Base-by-base conservation (phyloP, 2,329 filamentous ascomycete genomes). In the Colletotrichum melonis region DNA sequence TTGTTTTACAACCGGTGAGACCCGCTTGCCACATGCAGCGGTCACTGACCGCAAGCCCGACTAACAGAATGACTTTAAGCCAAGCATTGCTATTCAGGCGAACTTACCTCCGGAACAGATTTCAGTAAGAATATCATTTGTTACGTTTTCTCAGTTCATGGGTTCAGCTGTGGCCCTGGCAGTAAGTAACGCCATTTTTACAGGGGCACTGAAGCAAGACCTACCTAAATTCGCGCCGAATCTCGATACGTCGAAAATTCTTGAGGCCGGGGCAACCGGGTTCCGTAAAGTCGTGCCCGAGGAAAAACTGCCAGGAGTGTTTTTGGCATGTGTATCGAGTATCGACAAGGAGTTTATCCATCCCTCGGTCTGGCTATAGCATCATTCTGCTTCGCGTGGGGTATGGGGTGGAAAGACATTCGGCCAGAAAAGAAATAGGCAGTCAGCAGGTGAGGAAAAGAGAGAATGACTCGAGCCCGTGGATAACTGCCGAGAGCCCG, bases 351-450 rank as follows among this genome's bases (percentile, higher is more conserved):
- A 78, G 0, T 82, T 82, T 78, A 78, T 55, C 73, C 78, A 24
- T 79, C 81, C 12, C 77, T 81, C 1, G 83, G 79, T 0, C 68
- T 81, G 16, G 77, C 79, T 4, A 77, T 76, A 32, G 76, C 66
- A 6, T 76, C 78, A 67, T 82, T 87, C 24, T 35, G 84, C 1
- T 79, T 81, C 6, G 78, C 81, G 1, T 85, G 82, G 76, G 86
- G 85, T 0, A 81, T 88, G 76, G 87, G 87, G 1, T 87, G 84
- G 81, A 83, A 82, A 24, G 83, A 85, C 73, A 79, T 88, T 35
- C 82, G 85, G 54, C 82, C 84, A 75, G 81, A 84, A 75, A 81
- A 76, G 32, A 55, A 54, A 22, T 26, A 52, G 19, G 24, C 30
- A 35, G 42, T 49, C 42, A 49, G 16, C 38, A 19, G 16, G 38